phyloP scores from a whole-genome alignment of 805 yeast genomes.

The Wickerhamomyces hampshirensis region DNA sequence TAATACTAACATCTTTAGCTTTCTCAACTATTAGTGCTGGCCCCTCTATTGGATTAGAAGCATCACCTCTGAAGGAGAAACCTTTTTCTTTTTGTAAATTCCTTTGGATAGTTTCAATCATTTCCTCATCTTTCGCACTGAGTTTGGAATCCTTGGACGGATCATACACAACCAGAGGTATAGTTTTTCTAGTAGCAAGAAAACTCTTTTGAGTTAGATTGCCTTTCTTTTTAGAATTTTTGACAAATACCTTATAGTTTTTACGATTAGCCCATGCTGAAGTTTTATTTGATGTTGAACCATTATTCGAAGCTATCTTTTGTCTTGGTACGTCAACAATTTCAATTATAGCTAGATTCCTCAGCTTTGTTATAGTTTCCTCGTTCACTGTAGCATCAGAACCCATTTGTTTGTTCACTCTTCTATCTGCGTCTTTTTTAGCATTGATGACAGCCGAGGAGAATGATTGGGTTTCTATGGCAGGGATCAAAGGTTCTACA shows the following conservation, averaged over 20 bases:
- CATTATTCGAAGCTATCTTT: neutral
- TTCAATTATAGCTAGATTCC: constrained; percentile 34
- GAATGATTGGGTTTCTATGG: constrained; percentile 11
- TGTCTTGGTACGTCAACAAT: constrained; percentile 18
- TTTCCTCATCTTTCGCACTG: constrained; percentile 9
- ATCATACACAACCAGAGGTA: constrained; percentile 26
- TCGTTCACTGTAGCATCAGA: constrained; percentile 7
- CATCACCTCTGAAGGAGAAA: constrained; percentile 2
- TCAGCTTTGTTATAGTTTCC: constrained; percentile 27
- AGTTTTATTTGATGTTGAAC: constrained; percentile 3
- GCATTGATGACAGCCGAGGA: constrained; percentile 14
- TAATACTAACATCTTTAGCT: no score
- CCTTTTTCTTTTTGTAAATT: constrained; percentile 3
- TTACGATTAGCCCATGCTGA: constrained; percentile 29
- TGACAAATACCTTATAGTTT: constrained; percentile 37
- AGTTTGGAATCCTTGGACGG: constrained; percentile 8
- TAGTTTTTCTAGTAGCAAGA: constrained; percentile 29
- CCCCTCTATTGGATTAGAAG: neutral
- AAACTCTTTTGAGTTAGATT: constrained; percentile 14
- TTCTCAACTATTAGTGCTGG: neutral
- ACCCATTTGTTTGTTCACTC: constrained; percentile 16
- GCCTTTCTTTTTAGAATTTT: constrained; percentile 17
- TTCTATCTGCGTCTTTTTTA: constrained; percentile 19
- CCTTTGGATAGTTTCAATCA: constrained; percentile 8
- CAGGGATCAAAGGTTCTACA: no score